phyloP scores from a whole-genome alignment of 164 flowering plant species.

The Berberis vulgaris region DNA sequence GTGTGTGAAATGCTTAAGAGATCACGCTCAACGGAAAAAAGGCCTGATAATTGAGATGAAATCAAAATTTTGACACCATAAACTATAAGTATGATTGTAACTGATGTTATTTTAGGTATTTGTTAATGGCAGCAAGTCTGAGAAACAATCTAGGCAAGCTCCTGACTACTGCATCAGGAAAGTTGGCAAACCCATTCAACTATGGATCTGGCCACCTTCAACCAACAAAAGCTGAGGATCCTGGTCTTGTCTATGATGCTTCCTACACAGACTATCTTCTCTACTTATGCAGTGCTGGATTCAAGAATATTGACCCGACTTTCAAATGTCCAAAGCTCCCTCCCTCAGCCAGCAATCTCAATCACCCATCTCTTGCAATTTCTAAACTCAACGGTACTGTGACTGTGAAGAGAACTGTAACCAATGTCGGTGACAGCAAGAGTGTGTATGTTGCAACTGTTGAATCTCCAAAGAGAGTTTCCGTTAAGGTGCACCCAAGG shows the following conservation, averaged over 20 bases:
- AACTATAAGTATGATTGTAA: too few relatives aligned
- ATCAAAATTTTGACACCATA: too few relatives aligned
- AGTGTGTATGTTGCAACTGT: slow-evolving; percentile 33
- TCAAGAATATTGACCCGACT: slow-evolving; percentile 14
- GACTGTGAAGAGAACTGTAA: slow-evolving; percentile 56
- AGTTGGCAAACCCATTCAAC: slow-evolving; percentile 53
- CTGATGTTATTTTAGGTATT: not conserved
- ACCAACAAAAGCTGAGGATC: slow-evolving; percentile 66
- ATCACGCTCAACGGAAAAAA: too few relatives aligned
- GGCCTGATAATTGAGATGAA: too few relatives aligned
- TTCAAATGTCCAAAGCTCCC: slow-evolving; percentile 45
- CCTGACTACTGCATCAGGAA: slow-evolving; percentile 37
- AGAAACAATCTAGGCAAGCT: slow-evolving; percentile 39
- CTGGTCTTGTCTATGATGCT: slow-evolving; percentile 88
- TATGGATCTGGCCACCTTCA: slow-evolving; percentile 71
- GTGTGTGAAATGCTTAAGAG: too few relatives aligned
- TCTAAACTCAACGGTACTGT: slow-evolving; percentile 40
- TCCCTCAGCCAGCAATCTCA: slow-evolving; percentile 39
- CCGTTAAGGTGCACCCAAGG: slow-evolving; percentile 38
- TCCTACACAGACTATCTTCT: slow-evolving; percentile 57
- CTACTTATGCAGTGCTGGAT: slow-evolving; percentile 45
- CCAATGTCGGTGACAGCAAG: slow-evolving; percentile 48
- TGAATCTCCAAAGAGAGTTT: slow-evolving; percentile 48
- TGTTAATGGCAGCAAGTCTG: slow-evolving; percentile 33
- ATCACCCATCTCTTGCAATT: slow-evolving; percentile 68